A percentile compares a stretch with the other conserved stretches of the same genome.
These are phyloP conservation scores for Rhynchosporium secalis DNA, from an alignment of 2,329 filamentous ascomycete species.

Conservation along the genomic window DNA sequence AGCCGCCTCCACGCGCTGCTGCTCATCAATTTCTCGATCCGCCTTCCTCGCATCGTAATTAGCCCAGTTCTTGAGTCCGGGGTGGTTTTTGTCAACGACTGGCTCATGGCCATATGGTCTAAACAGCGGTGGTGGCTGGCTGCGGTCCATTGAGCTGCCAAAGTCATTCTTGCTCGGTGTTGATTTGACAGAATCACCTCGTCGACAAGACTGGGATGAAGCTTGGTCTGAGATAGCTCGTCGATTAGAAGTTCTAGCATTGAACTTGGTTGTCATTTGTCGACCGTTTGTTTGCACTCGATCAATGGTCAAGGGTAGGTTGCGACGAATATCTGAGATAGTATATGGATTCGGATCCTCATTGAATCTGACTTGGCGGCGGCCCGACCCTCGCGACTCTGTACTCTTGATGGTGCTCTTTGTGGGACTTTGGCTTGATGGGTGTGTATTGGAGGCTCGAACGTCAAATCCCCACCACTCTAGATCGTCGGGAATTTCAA, in stretches of 20 bases:
- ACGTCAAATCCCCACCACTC: neutral
- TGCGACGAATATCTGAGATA: neutral
- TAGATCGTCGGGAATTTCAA: neutral
- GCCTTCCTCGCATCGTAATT: constrained; percentile 25
- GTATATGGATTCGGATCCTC: constrained; percentile 2
- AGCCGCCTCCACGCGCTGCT: constrained; percentile 6
- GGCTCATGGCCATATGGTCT: neutral
- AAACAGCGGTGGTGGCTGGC: neutral
- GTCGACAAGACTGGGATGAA: neutral
- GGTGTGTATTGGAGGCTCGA: neutral
- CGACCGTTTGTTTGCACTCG: neutral
- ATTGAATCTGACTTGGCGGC: constrained; percentile 1
- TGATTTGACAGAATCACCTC: neutral
- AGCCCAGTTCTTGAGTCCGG: constrained; percentile 12
- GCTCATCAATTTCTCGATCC: constrained; percentile 17
- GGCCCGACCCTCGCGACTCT: neutral
- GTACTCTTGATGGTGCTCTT: neutral
- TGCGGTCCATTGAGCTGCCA: neutral
- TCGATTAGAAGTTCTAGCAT: neutral
- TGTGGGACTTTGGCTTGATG: neutral
- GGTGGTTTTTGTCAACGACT: neutral
- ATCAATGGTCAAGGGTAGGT: neutral
- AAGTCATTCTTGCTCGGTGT: neutral
- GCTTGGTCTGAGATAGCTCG: constrained; percentile 2
- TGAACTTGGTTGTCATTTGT: neutral